phyloP scores from a whole-genome alignment of 805 yeast genomes.

The Schizosaccharomyces osmophilus region DNA sequence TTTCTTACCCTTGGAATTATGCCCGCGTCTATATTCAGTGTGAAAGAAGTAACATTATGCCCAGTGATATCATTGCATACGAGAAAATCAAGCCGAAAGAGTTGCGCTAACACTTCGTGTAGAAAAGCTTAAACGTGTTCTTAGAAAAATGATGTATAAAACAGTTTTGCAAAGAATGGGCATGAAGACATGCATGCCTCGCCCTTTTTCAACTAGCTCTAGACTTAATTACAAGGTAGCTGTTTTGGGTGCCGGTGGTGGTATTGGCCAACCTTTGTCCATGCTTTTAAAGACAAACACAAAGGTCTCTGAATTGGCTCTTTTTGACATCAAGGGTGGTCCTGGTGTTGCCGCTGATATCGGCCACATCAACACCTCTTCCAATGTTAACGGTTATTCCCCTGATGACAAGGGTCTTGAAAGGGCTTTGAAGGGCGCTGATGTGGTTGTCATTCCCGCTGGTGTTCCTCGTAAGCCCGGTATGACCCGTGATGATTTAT shows the following conservation, averaged over 20 bases:
- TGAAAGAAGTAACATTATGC: too few relatives aligned
- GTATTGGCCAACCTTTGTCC: constrained; percentile 82
- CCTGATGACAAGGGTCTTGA: constrained; percentile 54
- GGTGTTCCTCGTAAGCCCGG: constrained; percentile 97
- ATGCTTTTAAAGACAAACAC: constrained; percentile 65
- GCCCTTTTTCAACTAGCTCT: neutral
- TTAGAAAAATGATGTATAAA: too few relatives aligned
- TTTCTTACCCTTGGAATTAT: too few relatives aligned
- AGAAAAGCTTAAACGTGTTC: too few relatives aligned
- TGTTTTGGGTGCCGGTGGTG: constrained; percentile 80
- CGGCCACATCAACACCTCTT: constrained; percentile 80
- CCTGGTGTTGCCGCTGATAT: constrained; percentile 94
- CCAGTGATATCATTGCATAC: too few relatives aligned
- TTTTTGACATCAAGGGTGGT: constrained; percentile 77
- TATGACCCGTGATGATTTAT: constrained; percentile 93
- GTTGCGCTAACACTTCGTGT: too few relatives aligned
- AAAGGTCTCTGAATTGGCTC: constrained; percentile 62
- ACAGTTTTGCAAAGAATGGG: too few relatives aligned
- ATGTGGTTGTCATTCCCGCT: constrained; percentile 77
- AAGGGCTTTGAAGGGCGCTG: constrained; percentile 44
- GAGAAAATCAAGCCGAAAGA: too few relatives aligned
- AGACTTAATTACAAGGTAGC: constrained; percentile 33
- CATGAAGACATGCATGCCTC: neutral
- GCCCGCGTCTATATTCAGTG: too few relatives aligned
- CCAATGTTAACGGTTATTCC: constrained; percentile 65